A percentile compares a stretch with the other conserved stretches of the same genome.
These are phyloP conservation scores for Scheffersomyces stambukii DNA, from an alignment of 1,139 yeast species.

Conservation along the genomic window DNA sequence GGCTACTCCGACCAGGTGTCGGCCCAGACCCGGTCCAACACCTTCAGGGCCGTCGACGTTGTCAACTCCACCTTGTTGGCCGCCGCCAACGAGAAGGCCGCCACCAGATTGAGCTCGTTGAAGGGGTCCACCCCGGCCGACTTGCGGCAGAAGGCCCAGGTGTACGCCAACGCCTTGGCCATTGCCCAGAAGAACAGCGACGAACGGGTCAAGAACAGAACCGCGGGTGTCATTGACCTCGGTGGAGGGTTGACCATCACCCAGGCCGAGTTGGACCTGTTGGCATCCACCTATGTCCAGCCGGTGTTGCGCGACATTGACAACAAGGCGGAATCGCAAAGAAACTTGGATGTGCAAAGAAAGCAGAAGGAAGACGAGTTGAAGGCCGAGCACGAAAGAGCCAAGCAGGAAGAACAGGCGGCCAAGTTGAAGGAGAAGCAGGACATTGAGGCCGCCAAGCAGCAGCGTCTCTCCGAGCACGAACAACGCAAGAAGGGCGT, in stretches of 20 bases:
- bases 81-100: slow-evolving; percentile 59
- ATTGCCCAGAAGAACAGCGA: slow-evolving; percentile 67
- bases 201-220: slow-evolving; percentile 45
- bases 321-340: slow-evolving; percentile 66
- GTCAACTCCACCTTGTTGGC: slow-evolving; percentile 56
- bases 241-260: slow-evolving; percentile 89
- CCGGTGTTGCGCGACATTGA: slow-evolving; percentile 83
- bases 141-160: slow-evolving; percentile 39
- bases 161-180: slow-evolving; percentile 46
- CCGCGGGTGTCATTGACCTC: slow-evolving; percentile 60
- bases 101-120: slow-evolving; percentile 42
- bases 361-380: slow-evolving; percentile 32
- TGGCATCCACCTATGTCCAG: slow-evolving; percentile 77
- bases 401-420: slow-evolving; percentile 46
- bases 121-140: slow-evolving; percentile 30
- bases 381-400: slow-evolving; percentile 35
- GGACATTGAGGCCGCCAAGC: slow-evolving; percentile 37
- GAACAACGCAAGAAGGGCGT: slow-evolving; percentile 40
- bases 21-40: slow-evolving; percentile 24
- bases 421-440: slow-evolving; percentile 46
- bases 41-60: slow-evolving; percentile 40
- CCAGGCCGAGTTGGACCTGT: slow-evolving; percentile 68
- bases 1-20: slow-evolving; percentile 23
- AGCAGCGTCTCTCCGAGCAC: slow-evolving; percentile 29
- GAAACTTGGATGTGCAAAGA: slow-evolving; percentile 51